phyloP scores from a whole-genome alignment of 129 eudicot genomes.

The Lactuca saligna region DNA sequence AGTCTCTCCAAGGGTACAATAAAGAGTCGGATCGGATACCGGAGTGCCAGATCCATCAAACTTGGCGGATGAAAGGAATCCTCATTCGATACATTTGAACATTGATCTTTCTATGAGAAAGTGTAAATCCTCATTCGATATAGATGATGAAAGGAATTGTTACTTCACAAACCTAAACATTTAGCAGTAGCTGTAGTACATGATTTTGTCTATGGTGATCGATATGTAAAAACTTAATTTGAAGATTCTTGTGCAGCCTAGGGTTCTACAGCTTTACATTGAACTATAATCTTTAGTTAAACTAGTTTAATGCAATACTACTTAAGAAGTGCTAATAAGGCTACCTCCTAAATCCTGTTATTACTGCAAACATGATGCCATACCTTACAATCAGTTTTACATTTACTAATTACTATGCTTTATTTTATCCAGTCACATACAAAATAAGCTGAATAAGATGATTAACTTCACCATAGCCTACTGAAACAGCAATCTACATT shows the following conservation, averaged over 20 bases:
- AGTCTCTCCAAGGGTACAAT: too few species aligned
- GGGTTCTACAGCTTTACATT: constrained; percentile 19
- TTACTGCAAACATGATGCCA: not conserved
- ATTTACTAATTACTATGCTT: not conserved
- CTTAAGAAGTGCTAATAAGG: constrained; percentile 2
- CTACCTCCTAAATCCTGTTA: not conserved
- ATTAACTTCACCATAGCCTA: too few species aligned
- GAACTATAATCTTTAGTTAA: constrained; percentile 1
- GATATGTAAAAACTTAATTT: constrained; percentile 10
- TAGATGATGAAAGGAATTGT: constrained; percentile 8
- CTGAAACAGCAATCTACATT: too few species aligned
- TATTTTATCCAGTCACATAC: not conserved
- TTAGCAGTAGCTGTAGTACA: constrained; percentile 13
- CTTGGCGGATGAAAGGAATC: too few species aligned
- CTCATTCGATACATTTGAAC: not conserved
- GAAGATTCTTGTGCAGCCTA: constrained; percentile 5
- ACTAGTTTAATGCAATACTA: not conserved
- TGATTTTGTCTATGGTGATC: constrained; percentile 10
- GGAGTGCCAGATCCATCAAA: too few species aligned
- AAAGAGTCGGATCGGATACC: too few species aligned
- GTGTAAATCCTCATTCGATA: not conserved
- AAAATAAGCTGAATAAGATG: too few species aligned
- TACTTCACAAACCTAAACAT: constrained; percentile 8
- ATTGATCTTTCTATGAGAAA: constrained; percentile 9
- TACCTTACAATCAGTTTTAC: not conserved